Percentiles rank a stretch among this genome's conserved stretches.
phyloP scores from a whole-genome alignment of 805 yeast genomes.

The Middelhovenomyces tepae region DNA sequence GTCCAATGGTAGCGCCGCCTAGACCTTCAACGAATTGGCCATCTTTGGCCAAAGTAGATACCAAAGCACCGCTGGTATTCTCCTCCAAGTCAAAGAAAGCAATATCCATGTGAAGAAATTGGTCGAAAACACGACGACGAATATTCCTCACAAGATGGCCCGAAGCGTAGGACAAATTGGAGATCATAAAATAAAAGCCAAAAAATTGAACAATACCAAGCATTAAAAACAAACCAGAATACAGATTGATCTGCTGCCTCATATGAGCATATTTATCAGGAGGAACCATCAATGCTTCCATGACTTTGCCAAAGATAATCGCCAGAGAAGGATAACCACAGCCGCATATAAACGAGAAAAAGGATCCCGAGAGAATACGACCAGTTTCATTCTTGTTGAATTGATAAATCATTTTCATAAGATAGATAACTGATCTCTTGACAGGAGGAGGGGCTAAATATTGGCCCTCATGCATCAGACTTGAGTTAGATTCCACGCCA shows the following conservation, averaged over 20 bases:
- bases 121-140: slow-evolving; percentile 25
- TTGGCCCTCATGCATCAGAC: slow-evolving; percentile 8
- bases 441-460: slow-evolving; percentile 1
- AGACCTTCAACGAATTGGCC: slow-evolving; percentile 33
- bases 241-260: slow-evolving; percentile 28
- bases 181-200: slow-evolving; percentile 18
- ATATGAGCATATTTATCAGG: slow-evolving; percentile 24
- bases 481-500: no score
- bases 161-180: slow-evolving; percentile 21
- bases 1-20: slow-evolving; percentile 35
- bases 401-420: slow-evolving; percentile 19
- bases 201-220: slow-evolving; percentile 25
- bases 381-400: no score
- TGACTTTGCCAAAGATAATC: slow-evolving; percentile 30
- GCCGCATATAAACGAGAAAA: slow-evolving; percentile 26
- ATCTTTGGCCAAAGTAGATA: slow-evolving; percentile 31
- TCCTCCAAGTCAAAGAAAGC: slow-evolving; percentile 29
- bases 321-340: slow-evolving; percentile 31
- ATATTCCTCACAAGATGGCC: slow-evolving; percentile 28
- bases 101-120: slow-evolving; percentile 30
- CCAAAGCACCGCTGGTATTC: slow-evolving; percentile 31
- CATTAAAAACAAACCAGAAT: slow-evolving; percentile 29
- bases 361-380: slow-evolving; percentile 21
- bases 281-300: slow-evolving; percentile 28
- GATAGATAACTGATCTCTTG: slow-evolving; percentile 12